phyloP scores from a whole-genome alignment of 2,329 filamentous ascomycete genomes.

The Aspergillus persii region DNA sequence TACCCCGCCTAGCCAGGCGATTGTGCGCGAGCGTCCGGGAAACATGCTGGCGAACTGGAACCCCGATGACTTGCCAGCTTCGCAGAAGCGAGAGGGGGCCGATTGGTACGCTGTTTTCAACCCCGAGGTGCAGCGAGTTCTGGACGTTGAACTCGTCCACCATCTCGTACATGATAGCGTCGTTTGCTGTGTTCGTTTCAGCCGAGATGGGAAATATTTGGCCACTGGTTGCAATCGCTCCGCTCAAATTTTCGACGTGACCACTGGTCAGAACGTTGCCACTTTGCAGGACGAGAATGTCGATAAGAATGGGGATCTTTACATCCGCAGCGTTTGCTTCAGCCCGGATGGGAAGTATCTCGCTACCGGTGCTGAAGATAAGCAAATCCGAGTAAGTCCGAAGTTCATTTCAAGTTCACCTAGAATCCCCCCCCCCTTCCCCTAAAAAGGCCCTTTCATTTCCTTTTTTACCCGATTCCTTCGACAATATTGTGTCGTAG shows the following conservation, averaged over 20 bases:
- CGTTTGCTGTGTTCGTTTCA: conserved; percentile 97
- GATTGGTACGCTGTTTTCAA: conserved; percentile 99
- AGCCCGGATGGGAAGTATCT: conserved; percentile 92
- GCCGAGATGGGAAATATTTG: conserved; percentile 89
- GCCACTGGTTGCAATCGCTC: conserved; percentile 96
- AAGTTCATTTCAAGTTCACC: neutral
- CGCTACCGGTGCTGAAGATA: conserved; percentile 95
- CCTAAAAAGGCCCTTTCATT: neutral
- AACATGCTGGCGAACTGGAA: conserved; percentile 83
- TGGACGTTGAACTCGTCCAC: conserved; percentile 93
- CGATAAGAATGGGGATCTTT: conserved; percentile 85
- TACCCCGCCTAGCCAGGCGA: conserved; percentile 61
- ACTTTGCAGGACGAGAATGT: conserved; percentile 85
- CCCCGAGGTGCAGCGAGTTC: conserved; percentile 78
- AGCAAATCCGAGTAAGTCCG: conserved; percentile 78
- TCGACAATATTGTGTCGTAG: neutral
- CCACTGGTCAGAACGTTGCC: conserved; percentile 80
- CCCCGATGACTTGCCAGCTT: conserved; percentile 76
- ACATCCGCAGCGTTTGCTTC: conserved; percentile 98
- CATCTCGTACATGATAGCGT: conserved; percentile 92
- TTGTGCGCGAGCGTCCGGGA: conserved; percentile 52
- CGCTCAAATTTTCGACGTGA: conserved; percentile 98
- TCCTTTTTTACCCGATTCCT: neutral
- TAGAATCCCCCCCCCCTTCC: neutral
- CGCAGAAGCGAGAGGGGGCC: conserved; percentile 81